Evolutionary conservation across 345 rosid genomes (phyloP).

Genomic region (Brassica cretica): DNA sequence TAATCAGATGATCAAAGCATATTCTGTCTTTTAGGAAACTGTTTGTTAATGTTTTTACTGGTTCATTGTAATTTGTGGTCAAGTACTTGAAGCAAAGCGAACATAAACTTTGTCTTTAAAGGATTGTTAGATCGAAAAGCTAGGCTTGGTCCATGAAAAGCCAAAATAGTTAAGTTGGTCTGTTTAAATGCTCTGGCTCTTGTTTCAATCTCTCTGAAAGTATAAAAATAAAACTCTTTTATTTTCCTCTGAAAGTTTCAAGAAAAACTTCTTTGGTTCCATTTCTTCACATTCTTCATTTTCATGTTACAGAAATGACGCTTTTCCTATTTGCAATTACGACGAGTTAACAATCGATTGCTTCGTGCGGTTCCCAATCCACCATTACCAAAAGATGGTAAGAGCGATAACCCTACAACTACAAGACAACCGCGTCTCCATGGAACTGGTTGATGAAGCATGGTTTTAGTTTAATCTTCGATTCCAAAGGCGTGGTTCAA

Average conservation of each 20-base stretch:
- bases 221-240: background rate
- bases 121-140: background rate
- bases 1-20: constrained; percentile 17
- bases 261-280: background rate
- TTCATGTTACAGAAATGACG: too few species aligned
- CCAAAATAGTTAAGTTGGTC: background rate
- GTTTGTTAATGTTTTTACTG: constrained; percentile 8
- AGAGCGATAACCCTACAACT: too few species aligned
- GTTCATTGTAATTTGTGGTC: constrained; percentile 36
- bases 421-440: too few species aligned
- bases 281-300: background rate
- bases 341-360: too few species aligned
- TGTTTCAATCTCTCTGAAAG: background rate
- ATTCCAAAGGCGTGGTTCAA: too few species aligned
- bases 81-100: constrained; percentile 13
- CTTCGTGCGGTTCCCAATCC: too few species aligned
- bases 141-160: background rate
- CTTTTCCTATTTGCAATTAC: too few species aligned
- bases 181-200: background rate
- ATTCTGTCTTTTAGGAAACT: constrained; percentile 25
- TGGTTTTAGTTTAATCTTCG: too few species aligned
- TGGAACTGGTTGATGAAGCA: too few species aligned
- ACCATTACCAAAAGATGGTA: too few species aligned
- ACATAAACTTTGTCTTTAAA: background rate
- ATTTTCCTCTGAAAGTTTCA: background rate